Percentiles rank a stretch among this genome's conserved stretches.
Conservation (phyloP, 2,329 filamentous ascomycete species). For the Penicillium hesseltinei region DNA sequence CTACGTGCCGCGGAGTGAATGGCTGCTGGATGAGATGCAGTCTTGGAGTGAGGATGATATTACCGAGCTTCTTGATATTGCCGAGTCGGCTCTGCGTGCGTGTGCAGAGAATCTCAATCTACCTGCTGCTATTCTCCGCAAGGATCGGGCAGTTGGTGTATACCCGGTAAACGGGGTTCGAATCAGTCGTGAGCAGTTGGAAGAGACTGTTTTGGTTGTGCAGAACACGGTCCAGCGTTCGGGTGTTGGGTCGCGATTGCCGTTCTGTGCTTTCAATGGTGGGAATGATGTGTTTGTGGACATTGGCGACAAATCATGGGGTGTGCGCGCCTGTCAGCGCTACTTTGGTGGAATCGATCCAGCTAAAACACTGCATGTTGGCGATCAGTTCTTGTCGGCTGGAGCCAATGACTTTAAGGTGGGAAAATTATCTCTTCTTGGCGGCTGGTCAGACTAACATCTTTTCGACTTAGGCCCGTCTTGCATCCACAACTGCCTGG, state of each 20-base stretch:
- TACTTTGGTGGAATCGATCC: constrained; percentile 78
- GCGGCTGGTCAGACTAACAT: neutral
- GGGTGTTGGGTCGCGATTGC: constrained; percentile 64
- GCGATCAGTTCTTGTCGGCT: constrained; percentile 91
- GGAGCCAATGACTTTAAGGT: constrained; percentile 97
- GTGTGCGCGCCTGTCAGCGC: constrained; percentile 85
- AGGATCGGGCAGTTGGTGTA: constrained; percentile 82
- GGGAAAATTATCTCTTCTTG: constrained; percentile 1
- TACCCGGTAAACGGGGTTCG: constrained; percentile 63
- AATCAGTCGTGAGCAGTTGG: constrained; percentile 82
- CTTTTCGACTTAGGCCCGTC: constrained; percentile 56
- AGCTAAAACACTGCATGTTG: constrained; percentile 84
- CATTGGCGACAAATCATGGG: constrained; percentile 97
- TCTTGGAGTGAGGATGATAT: constrained; percentile 64
- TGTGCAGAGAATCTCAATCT: constrained; percentile 78
- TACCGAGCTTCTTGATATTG: constrained; percentile 76
- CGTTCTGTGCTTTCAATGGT: constrained; percentile 97
- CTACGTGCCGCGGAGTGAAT: constrained; percentile 59
- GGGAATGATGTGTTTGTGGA: constrained; percentile 98
- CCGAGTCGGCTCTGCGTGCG: constrained; percentile 77
- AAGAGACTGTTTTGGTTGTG: constrained; percentile 92
- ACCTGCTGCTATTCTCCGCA: constrained; percentile 76
- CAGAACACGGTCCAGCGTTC: constrained; percentile 89
- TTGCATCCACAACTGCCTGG: constrained; percentile 94
- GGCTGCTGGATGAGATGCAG: constrained; percentile 59